A percentile compares a stretch with the other conserved stretches of the same genome.
Conservation (phyloP, 2,329 filamentous ascomycete species). For the Trichothecium roseum region DNA sequence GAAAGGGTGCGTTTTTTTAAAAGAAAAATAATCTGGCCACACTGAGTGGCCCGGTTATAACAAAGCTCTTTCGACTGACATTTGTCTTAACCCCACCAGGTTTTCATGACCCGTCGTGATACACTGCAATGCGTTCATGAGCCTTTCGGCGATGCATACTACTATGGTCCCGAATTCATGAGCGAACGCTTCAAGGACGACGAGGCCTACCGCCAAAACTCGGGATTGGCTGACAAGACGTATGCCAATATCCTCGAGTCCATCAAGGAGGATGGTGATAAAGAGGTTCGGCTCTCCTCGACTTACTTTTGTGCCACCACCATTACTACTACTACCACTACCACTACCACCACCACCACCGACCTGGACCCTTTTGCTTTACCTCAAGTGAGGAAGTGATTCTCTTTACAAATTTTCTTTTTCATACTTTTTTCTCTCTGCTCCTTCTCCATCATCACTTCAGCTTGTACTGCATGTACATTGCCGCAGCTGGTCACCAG, state of each 20-base stretch:
- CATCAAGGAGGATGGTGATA: conserved; percentile 47
- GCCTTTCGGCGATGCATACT: conserved; percentile 94
- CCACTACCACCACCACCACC: too few species aligned
- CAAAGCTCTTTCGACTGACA: not conserved
- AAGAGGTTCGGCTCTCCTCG: conserved; percentile 50
- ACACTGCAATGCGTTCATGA: conserved; percentile 80
- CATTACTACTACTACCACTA: too few species aligned
- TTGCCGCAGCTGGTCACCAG: too few species aligned
- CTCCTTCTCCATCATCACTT: not conserved
- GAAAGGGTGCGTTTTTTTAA: conserved; percentile 66
- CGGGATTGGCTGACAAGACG: conserved; percentile 59
- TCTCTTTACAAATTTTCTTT: not conserved
- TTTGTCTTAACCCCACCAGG: conserved; percentile 37
- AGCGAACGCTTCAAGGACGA: conserved; percentile 70
- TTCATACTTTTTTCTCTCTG: not conserved
- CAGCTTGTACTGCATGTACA: too few species aligned
- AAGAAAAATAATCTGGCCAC: not conserved
- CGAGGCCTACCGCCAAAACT: conserved; percentile 38
- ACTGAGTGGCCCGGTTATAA: too few species aligned
- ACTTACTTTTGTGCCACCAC: conserved; percentile 8
- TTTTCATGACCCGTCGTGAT: conserved; percentile 91
- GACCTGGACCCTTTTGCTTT: not conserved
- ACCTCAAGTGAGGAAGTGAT: conserved; percentile 2
- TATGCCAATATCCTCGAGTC: conserved; percentile 71
- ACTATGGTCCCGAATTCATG: conserved; percentile 86